phyloP scores from a whole-genome alignment of 345 rosid species.

The Litchi chinensis region DNA sequence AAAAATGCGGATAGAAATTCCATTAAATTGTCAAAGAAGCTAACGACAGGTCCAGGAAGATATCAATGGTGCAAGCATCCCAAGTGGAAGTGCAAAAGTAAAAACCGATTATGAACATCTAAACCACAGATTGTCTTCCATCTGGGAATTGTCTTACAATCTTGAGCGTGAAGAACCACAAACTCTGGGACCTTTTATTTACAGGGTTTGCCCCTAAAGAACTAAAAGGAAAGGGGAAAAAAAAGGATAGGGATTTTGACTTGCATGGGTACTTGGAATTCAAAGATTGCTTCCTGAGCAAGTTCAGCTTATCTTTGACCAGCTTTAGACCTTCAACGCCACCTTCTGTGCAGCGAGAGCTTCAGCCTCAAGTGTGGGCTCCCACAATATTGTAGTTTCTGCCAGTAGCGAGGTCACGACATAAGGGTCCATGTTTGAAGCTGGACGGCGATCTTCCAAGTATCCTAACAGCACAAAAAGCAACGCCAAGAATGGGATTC shows the following conservation, averaged over 20 bases:
- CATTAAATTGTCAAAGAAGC: background rate
- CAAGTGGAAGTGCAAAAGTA: conserved; percentile 1
- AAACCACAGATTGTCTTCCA: conserved; percentile 19
- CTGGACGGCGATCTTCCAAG: conserved; percentile 89
- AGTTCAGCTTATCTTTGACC: conserved; percentile 20
- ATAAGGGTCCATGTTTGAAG: conserved; percentile 96
- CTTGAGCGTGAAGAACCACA: conserved; percentile 18
- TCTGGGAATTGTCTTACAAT: conserved; percentile 19
- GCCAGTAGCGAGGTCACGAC: conserved; percentile 72
- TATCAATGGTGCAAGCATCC: conserved; percentile 14
- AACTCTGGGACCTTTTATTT: conserved; percentile 38
- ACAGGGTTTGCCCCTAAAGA: conserved; percentile 29
- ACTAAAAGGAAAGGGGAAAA: background rate
- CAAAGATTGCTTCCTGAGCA: conserved; percentile 12
- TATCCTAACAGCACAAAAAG: conserved; percentile 51
- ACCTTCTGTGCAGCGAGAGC: conserved; percentile 89
- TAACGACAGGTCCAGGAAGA: conserved; percentile 2
- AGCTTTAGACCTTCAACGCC: conserved; percentile 58
- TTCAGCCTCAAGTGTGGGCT: conserved; percentile 84
- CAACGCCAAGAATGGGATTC: conserved; percentile 21
- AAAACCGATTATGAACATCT: conserved; percentile 4
- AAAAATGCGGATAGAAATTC: background rate
- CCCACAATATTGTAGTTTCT: conserved; percentile 73
- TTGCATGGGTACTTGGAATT: conserved; percentile 14
- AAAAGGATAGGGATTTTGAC: background rate